Conservation (phyloP, 2,329 filamentous ascomycete genomes). For the Colletotrichum sp. region DNA sequence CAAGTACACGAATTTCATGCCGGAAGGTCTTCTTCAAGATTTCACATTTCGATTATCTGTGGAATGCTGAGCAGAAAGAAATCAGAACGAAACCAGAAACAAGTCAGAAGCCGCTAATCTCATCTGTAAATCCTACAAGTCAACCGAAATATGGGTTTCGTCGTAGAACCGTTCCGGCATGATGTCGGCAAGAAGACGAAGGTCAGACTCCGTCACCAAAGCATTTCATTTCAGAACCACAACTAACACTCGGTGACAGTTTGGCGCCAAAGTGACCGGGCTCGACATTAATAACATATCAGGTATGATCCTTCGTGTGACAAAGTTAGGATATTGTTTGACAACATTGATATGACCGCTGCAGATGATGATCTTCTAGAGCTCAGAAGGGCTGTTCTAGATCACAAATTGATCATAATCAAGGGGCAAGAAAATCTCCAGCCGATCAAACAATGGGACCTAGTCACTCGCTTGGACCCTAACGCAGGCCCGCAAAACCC, state of each 20-base stretch:
- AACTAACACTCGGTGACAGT: constrained; percentile 22
- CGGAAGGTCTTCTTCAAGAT: neutral
- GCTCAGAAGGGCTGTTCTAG: constrained; percentile 44
- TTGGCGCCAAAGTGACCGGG: constrained; percentile 28
- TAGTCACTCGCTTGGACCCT: constrained; percentile 47
- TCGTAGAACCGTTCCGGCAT: neutral
- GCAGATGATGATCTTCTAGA: constrained; percentile 39
- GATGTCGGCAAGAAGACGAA: neutral
- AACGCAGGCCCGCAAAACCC: constrained; percentile 42
- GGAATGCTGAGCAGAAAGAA: neutral
- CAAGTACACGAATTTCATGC: neutral
- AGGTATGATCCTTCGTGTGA: constrained; percentile 22
- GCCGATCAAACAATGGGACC: constrained; percentile 48
- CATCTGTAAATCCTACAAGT: neutral
- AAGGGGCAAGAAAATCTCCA: constrained; percentile 44
- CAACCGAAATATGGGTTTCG: neutral
- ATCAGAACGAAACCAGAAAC: neutral
- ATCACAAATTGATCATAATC: constrained; percentile 46
- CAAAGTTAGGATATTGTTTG: neutral
- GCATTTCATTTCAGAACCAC: neutral
- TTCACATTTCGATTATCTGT: neutral
- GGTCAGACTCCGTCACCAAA: neutral
- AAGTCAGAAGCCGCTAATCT: neutral
- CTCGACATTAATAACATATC: constrained; percentile 41
- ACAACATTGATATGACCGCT: neutral